Evolutionary conservation across 2,329 filamentous ascomycete genomes (phyloP).

Genomic region (Fusarium staphyleae): DNA sequence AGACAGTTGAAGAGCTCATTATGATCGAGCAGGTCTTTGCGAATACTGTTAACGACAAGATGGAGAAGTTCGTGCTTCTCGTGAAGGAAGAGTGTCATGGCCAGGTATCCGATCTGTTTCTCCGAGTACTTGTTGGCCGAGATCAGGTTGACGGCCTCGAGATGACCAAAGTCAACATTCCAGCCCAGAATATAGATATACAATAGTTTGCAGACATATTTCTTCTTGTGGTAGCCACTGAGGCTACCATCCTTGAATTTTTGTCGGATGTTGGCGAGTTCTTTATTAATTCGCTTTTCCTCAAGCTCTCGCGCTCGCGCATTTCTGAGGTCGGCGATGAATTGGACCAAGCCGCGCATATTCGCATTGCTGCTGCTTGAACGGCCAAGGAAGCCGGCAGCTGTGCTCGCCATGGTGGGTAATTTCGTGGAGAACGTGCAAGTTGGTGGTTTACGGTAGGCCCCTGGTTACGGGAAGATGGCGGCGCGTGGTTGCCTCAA

Average conservation of each 20-base stretch:
- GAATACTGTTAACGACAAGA: conserved; percentile 96
- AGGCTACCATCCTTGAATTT: conserved; percentile 97
- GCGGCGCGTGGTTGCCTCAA: conserved; percentile 21
- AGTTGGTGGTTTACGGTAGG: conserved; percentile 31
- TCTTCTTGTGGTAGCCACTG: conserved; percentile 98
- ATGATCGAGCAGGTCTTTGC: conserved; percentile 91
- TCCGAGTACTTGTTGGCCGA: conserved; percentile 97
- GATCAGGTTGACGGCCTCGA: conserved; percentile 97
- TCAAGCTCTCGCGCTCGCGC: conserved; percentile 93
- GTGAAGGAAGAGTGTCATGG: conserved; percentile 95
- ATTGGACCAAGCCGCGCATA: conserved; percentile 90
- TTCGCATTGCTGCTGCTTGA: conserved; percentile 70
- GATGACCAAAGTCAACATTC: conserved; percentile 98
- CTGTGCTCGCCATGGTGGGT: conserved; percentile 61
- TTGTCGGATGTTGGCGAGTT: conserved; percentile 95
- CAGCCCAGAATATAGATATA: conserved; percentile 99
- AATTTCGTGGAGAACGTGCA: conserved; percentile 17
- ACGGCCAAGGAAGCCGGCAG: conserved; percentile 69
- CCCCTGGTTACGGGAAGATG: conserved; percentile 35
- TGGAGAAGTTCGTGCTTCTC: conserved; percentile 96
- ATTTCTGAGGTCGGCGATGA: conserved; percentile 96
- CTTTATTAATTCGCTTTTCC: conserved; percentile 99
- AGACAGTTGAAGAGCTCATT: conserved; percentile 98
- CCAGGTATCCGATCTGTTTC: conserved; percentile 98
- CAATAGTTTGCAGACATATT: conserved; percentile 99